A percentile compares a stretch with the other conserved stretches of the same genome.
Conservation (phyloP, 163 green algal species). For the Chloroidium sp. region DNA sequence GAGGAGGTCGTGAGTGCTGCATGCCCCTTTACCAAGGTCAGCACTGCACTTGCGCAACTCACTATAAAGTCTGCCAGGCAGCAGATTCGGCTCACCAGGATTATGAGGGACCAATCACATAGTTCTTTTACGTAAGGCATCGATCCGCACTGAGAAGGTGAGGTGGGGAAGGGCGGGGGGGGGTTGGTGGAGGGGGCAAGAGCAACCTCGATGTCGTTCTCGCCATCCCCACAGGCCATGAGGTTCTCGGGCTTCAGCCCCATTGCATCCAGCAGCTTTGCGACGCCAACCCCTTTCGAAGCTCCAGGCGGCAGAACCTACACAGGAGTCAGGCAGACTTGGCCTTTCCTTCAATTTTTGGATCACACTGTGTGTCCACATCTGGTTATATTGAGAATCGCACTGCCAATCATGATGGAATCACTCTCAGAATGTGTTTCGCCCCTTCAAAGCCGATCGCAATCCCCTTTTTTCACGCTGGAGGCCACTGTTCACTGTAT, state of each 20-base stretch:
- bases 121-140: neutral
- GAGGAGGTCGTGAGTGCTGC: neutral
- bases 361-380: no score
- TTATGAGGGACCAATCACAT: no score
- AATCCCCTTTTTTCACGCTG: no score
- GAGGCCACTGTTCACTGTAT: no score
- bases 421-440: no score
- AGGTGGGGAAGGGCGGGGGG: neutral
- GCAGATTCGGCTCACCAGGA: no score
- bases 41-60: neutral
- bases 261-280: conserved; percentile 47
- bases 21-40: neutral
- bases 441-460: no score
- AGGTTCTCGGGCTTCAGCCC: conserved; percentile 30
- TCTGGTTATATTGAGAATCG: no score
- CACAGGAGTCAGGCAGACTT: no score
- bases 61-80: no score
- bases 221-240: conserved; percentile 61
- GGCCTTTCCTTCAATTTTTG: no score
- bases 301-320: conserved; percentile 57
- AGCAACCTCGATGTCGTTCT: conserved; percentile 80
- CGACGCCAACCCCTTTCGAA: conserved; percentile 54
- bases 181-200: conserved; percentile 1
- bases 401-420: no score
- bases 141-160: conserved; percentile 9